Percentiles rank a stretch among this genome's conserved stretches.
These are phyloP conservation scores for Microbotryum violaceum DNA, from an alignment of 1,284 basidiomycete genomes.

Conservation along the genomic window DNA sequence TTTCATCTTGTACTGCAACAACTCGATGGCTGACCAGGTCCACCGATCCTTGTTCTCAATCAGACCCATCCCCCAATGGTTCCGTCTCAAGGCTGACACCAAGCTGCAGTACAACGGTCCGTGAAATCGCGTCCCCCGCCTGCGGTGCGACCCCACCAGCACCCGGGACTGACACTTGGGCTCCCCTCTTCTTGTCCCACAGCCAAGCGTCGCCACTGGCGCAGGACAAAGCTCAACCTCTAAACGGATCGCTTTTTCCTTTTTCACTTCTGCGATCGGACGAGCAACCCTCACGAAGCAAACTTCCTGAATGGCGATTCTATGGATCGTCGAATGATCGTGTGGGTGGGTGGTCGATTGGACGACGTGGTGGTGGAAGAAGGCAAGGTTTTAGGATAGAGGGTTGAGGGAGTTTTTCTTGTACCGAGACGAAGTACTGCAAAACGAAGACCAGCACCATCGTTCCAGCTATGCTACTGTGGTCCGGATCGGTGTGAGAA, in stretches of 20 bases:
- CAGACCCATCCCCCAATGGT: slow-evolving; percentile 36
- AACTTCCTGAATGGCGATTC: too few relatives aligned
- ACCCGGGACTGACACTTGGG: not conserved
- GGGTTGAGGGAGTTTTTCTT: too few relatives aligned
- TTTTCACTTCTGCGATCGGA: not conserved
- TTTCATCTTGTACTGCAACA: not conserved
- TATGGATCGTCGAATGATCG: too few relatives aligned
- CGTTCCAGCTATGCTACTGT: too few relatives aligned
- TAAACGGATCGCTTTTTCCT: slow-evolving; percentile 4
- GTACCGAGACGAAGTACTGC: too few relatives aligned
- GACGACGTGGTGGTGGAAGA: too few relatives aligned
- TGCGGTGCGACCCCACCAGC: not conserved
- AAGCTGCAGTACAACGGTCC: slow-evolving; percentile 37
- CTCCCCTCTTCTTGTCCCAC: not conserved
- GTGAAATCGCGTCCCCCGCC: not conserved
- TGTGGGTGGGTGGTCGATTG: too few relatives aligned
- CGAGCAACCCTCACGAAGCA: not conserved
- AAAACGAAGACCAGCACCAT: too few relatives aligned
- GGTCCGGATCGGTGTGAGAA: too few relatives aligned
- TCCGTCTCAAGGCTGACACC: slow-evolving; percentile 35
- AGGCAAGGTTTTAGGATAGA: too few relatives aligned
- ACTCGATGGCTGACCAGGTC: not conserved
- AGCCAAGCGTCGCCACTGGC: slow-evolving; percentile 36
- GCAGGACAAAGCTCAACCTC: slow-evolving; percentile 34
- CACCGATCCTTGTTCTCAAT: not conserved